Percentiles rank a stretch among this genome's conserved stretches.
phyloP scores from a whole-genome alignment of 2,329 filamentous ascomycete species.

The Botrytis cinerea region DNA sequence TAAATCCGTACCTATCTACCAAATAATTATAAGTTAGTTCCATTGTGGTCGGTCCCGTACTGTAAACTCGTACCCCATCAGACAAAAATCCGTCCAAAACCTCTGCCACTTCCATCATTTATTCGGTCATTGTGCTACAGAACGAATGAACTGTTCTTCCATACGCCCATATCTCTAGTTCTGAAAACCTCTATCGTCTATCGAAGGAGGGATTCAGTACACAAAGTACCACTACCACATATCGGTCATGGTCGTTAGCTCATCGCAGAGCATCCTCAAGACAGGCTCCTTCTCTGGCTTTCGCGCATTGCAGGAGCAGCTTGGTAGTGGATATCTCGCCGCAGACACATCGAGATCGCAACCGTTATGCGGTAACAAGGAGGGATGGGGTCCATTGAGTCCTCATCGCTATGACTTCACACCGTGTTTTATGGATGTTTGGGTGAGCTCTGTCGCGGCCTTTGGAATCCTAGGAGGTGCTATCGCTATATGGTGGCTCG shows the following conservation, averaged over 20 bases:
- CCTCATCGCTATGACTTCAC: slow-evolving; percentile 89
- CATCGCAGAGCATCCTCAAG: slow-evolving; percentile 35
- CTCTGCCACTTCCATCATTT: slow-evolving; percentile 18
- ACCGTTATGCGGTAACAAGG: slow-evolving; percentile 81
- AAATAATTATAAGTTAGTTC: neutral
- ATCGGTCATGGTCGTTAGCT: slow-evolving; percentile 30
- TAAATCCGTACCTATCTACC: slow-evolving; percentile 12
- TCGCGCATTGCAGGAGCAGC: slow-evolving; percentile 49
- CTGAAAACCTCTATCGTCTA: slow-evolving; percentile 29
- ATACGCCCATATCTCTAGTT: slow-evolving; percentile 20
- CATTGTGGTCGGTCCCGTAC: neutral
- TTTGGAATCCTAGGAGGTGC: slow-evolving; percentile 79
- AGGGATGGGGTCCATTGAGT: slow-evolving; percentile 96
- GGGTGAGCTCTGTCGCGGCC: slow-evolving; percentile 74
- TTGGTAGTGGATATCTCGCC: slow-evolving; percentile 62
- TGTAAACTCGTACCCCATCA: neutral
- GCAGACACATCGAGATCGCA: slow-evolving; percentile 50
- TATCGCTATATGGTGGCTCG: slow-evolving; percentile 76
- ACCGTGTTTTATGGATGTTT: slow-evolving; percentile 94
- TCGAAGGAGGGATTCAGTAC: slow-evolving; percentile 26
- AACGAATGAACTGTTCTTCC: slow-evolving; percentile 21
- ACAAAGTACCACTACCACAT: slow-evolving; percentile 19
- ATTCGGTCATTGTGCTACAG: slow-evolving; percentile 19
- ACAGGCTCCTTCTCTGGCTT: slow-evolving; percentile 65
- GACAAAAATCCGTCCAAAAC: neutral